Percentiles rank a stretch among this genome's conserved stretches.
These are phyloP conservation scores for Colletotrichum endophyticum DNA, from an alignment of 2,329 filamentous ascomycete species.

Conservation along the genomic window DNA sequence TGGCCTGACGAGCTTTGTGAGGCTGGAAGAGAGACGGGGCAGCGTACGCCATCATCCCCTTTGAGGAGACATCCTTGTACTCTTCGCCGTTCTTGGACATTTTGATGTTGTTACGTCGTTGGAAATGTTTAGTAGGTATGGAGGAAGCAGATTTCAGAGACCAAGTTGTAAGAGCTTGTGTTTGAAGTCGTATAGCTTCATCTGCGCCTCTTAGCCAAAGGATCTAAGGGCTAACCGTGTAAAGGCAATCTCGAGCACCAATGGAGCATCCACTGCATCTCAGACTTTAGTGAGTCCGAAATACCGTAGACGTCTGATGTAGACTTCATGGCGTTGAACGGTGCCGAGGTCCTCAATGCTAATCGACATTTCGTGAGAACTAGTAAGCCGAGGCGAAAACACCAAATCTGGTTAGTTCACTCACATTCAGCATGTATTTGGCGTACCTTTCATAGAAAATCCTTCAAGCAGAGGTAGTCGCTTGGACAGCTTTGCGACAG, in stretches of 20 bases:
- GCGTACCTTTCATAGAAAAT: not conserved
- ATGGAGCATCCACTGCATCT: not conserved
- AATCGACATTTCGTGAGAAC: not conserved
- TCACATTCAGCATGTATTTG: not conserved
- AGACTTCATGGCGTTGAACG: not conserved
- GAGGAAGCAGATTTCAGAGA: not conserved
- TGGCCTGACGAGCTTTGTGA: conserved; percentile 46
- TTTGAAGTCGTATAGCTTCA: not conserved
- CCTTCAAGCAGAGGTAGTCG: not conserved
- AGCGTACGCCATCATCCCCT: conserved; percentile 43
- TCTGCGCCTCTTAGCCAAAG: not conserved
- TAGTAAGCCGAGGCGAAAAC: not conserved
- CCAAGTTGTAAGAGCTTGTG: not conserved
- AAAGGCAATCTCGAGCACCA: not conserved
- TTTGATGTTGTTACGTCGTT: not conserved
- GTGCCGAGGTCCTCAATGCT: not conserved
- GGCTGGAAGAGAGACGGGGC: conserved; percentile 51
- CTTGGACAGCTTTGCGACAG: not conserved
- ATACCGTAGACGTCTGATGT: not conserved
- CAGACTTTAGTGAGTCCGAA: not conserved
- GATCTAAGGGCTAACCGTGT: not conserved
- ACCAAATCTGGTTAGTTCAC: not conserved
- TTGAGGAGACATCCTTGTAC: conserved; percentile 1
- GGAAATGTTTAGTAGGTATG: not conserved
- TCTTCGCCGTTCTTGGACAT: not conserved